Evolutionary conservation across 1,284 basidiomycete species (phyloP).

Genomic region (Peniophora sp.): DNA sequence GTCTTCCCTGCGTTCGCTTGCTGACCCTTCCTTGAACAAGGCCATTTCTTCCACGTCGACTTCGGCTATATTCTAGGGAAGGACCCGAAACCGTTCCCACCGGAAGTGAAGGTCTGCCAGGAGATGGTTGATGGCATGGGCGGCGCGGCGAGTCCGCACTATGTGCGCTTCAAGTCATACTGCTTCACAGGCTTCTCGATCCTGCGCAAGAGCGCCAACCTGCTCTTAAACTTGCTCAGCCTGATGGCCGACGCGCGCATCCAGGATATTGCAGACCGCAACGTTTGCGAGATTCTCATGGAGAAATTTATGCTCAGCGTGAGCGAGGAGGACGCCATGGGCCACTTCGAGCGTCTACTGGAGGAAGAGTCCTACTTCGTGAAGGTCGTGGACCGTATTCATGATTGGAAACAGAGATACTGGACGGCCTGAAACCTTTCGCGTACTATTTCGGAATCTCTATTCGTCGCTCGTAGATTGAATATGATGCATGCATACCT

Average conservation of each 20-base stretch:
- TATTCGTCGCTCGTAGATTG: too few relatives aligned
- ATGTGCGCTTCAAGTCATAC: slow-evolving; percentile 90
- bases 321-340: slow-evolving; percentile 94
- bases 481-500: too few relatives aligned
- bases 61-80: slow-evolving; percentile 98
- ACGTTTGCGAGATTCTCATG: slow-evolving; percentile 82
- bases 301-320: slow-evolving; percentile 95
- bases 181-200: slow-evolving; percentile 96
- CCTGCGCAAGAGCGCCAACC: slow-evolving; percentile 94
- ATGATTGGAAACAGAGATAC: slow-evolving; percentile 81
- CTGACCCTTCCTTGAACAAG: slow-evolving; percentile 21
- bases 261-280: slow-evolving; percentile 92
- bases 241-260: slow-evolving; percentile 99
- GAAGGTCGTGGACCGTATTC: slow-evolving; percentile 87
- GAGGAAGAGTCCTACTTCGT: slow-evolving; percentile 96
- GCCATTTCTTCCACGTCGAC: slow-evolving; percentile 92
- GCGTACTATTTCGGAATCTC: too few relatives aligned
- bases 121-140: slow-evolving; percentile 99
- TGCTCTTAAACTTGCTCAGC: slow-evolving; percentile 93
- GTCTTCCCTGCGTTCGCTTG: slow-evolving; percentile 20
- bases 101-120: slow-evolving; percentile 96
- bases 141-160: slow-evolving; percentile 86
- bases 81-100: slow-evolving; percentile 97
- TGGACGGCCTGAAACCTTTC: slow-evolving; percentile 31
- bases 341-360: slow-evolving; percentile 88